Conservation (phyloP, 306 rosid species). For the Sesbania bispinosa region DNA sequence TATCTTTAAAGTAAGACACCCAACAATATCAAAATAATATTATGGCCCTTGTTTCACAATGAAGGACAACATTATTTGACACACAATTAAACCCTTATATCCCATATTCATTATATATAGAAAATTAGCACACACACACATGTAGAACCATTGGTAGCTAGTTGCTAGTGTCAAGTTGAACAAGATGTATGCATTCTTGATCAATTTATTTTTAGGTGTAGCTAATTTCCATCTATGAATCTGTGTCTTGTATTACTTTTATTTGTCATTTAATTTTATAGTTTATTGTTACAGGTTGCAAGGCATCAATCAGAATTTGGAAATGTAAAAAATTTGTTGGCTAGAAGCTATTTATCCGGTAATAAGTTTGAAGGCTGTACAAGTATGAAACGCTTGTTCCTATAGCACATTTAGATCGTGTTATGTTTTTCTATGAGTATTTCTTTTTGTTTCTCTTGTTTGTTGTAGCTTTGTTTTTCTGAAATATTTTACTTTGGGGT, state of each 20-base stretch:
- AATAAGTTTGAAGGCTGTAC: slow-evolving; percentile 40
- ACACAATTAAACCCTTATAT: neutral
- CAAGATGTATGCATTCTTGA: neutral
- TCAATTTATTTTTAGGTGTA: neutral
- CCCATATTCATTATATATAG: neutral
- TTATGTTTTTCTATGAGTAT: neutral
- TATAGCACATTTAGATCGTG: neutral
- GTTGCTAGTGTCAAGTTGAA: neutral
- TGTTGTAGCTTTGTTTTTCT: neutral
- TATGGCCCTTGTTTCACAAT: neutral
- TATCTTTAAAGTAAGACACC: neutral
- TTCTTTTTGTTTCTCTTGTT: neutral
- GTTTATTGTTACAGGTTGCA: slow-evolving; percentile 56
- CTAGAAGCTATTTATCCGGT: slow-evolving; percentile 38
- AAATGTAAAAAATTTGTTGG: slow-evolving; percentile 31
- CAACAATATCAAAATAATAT: neutral
- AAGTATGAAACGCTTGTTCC: slow-evolving; percentile 38
- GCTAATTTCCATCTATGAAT: neutral
- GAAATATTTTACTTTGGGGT: neutral
- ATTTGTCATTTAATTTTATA: slow-evolving; percentile 1
- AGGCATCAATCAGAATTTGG: slow-evolving; percentile 42
- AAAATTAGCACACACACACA: neutral
- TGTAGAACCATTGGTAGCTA: neutral
- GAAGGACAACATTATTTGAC: neutral
- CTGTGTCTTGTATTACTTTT: neutral